phyloP scores from a whole-genome alignment of 495 filamentous ascomycete species.

The Penicillium herquei region DNA sequence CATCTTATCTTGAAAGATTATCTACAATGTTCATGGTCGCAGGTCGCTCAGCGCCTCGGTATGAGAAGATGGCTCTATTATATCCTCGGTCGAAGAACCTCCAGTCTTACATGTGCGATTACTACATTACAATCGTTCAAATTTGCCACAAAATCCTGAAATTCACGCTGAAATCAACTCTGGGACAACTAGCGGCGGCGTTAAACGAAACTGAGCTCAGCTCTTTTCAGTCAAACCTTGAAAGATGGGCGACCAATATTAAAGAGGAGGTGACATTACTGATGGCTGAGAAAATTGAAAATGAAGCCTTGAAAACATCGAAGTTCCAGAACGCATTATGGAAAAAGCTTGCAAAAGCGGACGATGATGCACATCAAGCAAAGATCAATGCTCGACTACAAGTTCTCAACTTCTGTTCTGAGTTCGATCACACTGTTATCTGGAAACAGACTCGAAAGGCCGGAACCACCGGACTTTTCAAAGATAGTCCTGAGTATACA shows the following conservation, averaged over 20 bases:
- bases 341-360: slow-evolving; percentile 25
- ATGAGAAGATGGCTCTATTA: slow-evolving; percentile 38
- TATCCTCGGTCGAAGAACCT: slow-evolving; percentile 38
- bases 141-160: slow-evolving; percentile 39
- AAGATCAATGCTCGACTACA: slow-evolving; percentile 25
- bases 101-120: slow-evolving; percentile 39
- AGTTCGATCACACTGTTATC: slow-evolving; percentile 36
- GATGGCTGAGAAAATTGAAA: slow-evolving; percentile 27
- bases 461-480: slow-evolving; percentile 35
- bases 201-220: slow-evolving; percentile 12
- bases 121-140: slow-evolving; percentile 41
- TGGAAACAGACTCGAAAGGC: slow-evolving; percentile 44
- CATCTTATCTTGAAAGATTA: slow-evolving; percentile 38
- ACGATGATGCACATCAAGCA: slow-evolving; percentile 22
- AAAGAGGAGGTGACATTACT: slow-evolving; percentile 35
- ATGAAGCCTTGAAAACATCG: slow-evolving; percentile 21
- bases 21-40: slow-evolving; percentile 40
- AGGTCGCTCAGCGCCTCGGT: slow-evolving; percentile 40
- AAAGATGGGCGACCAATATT: slow-evolving; percentile 36
- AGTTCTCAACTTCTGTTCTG: slow-evolving; percentile 39
- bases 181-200: slow-evolving; percentile 30
- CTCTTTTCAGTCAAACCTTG: slow-evolving; percentile 32
- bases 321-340: slow-evolving; percentile 3
- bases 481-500: slow-evolving; percentile 23
- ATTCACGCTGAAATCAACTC: slow-evolving; percentile 32